Base-by-base conservation (phyloP, 1,139 yeast species). In the Scheffersomyces titani region DNA sequence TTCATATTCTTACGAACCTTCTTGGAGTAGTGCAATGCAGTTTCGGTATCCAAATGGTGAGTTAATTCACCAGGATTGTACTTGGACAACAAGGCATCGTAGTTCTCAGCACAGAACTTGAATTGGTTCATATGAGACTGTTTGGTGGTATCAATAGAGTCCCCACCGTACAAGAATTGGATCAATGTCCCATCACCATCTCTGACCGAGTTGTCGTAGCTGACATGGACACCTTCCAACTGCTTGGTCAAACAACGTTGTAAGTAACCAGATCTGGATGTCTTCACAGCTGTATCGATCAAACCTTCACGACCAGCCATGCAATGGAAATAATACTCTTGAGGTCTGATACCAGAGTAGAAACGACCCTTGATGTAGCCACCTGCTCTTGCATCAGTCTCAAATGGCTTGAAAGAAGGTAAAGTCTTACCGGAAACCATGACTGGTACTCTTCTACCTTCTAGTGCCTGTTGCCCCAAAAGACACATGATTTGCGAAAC, bases 271-370 rank as follows among this genome's bases (percentile, higher is more conserved):
- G 99, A 93, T 79, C 98, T 89, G 24, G 98, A 92, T 9, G 99
- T 96, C 78, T 96, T 96, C 64, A 96, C 99, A 55, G 99, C 99
- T 58, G 99, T 96, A 83, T 96, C 99, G 78, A 96, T 96, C 71
- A 96, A 85, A 78, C 99, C 99, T 83, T 96, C 99, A 82, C 99
- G 89, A 75, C 99, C 99, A 58, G 99, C 99, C 99, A 96, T 96
- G 83, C 99, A 94, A 80, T 96, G 99, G 94, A 96, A 96, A 71
- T 93, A 96, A 75, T 96, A 96, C 74, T 96, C 99, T 77, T 96
- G 99, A n/a, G 99, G 99, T 73, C 92, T 87, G 65, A 96, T 90
- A 75, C 99, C 99, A 47, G 98, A 92, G 75, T 92, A 94, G 87
- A 96, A 96, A 69, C 99, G 90, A 62, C 97, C 96, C 71, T 94